These are phyloP conservation scores for Talaromyces sp. DNA, from an alignment of 2,329 filamentous ascomycete genomes.

Conservation along the genomic window DNA sequence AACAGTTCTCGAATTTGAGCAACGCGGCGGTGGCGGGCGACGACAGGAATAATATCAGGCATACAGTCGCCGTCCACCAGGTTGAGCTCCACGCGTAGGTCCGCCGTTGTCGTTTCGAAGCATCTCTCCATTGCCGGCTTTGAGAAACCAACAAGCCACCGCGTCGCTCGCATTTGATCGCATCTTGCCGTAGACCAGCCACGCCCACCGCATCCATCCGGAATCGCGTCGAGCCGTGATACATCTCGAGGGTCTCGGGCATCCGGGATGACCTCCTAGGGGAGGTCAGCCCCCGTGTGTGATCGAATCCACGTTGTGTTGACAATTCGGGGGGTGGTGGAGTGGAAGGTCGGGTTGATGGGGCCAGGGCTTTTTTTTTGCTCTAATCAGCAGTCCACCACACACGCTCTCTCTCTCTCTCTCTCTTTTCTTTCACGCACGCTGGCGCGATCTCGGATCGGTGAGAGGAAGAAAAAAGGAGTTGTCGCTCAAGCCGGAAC, in stretches of 20 bases:
- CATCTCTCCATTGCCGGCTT: constrained; percentile 25
- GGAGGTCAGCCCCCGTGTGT: constrained; percentile 45
- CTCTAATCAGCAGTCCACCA: background rate
- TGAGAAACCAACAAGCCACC: constrained; percentile 14
- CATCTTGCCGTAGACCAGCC: background rate
- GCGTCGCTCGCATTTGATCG: constrained; percentile 7
- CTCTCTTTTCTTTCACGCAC: too few relatives aligned
- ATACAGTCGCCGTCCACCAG: constrained; percentile 25
- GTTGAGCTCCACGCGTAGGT: constrained; percentile 6
- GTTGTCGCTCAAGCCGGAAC: too few relatives aligned
- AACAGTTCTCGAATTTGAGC: constrained; percentile 82
- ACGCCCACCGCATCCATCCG: constrained; percentile 9
- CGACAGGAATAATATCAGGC: constrained; percentile 22
- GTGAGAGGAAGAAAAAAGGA: background rate
- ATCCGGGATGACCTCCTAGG: constrained; percentile 43
- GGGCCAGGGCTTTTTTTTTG: constrained; percentile 1
- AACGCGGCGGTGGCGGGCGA: constrained; percentile 64
- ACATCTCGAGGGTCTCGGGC: constrained; percentile 35
- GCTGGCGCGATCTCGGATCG: background rate
- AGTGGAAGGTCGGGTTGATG: background rate
- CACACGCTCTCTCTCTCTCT: background rate
- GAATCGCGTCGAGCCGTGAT: constrained; percentile 27
- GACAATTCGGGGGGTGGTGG: constrained; percentile 14
- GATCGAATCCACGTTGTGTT: constrained; percentile 42
- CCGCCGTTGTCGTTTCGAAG: constrained; percentile 24